Evolutionary conservation across 345 rosid genomes (phyloP).

Genomic region (Corymbia maculata): DNA sequence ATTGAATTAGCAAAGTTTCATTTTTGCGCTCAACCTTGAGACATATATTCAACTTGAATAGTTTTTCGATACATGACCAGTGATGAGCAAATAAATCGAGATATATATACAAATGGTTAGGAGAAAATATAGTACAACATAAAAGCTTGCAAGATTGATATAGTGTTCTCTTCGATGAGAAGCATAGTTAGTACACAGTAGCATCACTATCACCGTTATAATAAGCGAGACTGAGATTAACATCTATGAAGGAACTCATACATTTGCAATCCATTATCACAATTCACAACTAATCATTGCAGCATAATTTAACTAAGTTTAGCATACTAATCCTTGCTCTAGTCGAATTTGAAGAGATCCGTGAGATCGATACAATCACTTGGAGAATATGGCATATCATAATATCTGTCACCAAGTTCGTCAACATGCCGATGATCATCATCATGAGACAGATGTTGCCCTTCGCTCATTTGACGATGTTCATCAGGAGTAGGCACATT

Average conservation of each 20-base stretch:
- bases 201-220: background rate
- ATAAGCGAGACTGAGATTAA: background rate
- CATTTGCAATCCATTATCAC: background rate
- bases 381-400: background rate
- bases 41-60: background rate
- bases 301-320: background rate
- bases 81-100: background rate
- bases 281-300: background rate
- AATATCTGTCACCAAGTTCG: background rate
- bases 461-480: background rate
- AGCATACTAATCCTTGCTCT: background rate
- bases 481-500: background rate
- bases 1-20: background rate
- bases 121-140: background rate
- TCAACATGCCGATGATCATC: background rate
- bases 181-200: background rate
- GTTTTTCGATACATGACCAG: background rate
- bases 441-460: background rate
- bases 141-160: background rate
- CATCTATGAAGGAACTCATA: background rate
- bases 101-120: background rate
- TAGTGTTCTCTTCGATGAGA: background rate
- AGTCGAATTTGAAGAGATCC: background rate
- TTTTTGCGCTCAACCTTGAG: background rate
- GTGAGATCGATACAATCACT: accelerated